A percentile compares a stretch with the other conserved stretches of the same genome.
Evolutionary conservation across 2,329 filamentous ascomycete species (phyloP).

Genomic region (Exophiala xenobiotica): DNA sequence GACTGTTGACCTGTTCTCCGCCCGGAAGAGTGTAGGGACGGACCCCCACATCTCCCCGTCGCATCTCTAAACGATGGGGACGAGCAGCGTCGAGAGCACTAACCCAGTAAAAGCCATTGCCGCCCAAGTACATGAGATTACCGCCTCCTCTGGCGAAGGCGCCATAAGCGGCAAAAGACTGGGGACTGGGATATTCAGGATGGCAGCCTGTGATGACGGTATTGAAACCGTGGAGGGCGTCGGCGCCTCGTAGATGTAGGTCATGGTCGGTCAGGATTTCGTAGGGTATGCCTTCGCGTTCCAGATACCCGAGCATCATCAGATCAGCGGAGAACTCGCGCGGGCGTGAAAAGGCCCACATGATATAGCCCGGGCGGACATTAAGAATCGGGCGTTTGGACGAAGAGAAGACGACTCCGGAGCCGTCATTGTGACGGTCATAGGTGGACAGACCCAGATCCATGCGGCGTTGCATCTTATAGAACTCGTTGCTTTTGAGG

Average conservation of each 20-base stretch:
- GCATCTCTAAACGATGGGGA: slow-evolving; percentile 36
- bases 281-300: slow-evolving; percentile 35
- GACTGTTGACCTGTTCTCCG: slow-evolving; percentile 33
- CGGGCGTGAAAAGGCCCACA: slow-evolving; percentile 39
- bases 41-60: slow-evolving; percentile 35
- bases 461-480: slow-evolving; percentile 32
- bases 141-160: slow-evolving; percentile 34
- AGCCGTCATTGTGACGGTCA: slow-evolving; percentile 40
- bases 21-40: slow-evolving; percentile 33
- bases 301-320: slow-evolving; percentile 37
- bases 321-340: slow-evolving; percentile 41
- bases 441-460: slow-evolving; percentile 41
- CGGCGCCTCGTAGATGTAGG: slow-evolving; percentile 30
- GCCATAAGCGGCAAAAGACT: slow-evolving; percentile 31
- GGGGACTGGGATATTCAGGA: slow-evolving; percentile 36
- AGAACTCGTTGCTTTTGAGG: slow-evolving; percentile 21
- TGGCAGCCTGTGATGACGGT: slow-evolving; percentile 35
- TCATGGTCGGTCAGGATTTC: slow-evolving; percentile 41
- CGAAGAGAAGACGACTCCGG: slow-evolving; percentile 35
- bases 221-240: slow-evolving; percentile 24
- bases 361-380: slow-evolving; percentile 38
- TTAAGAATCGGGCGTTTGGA: slow-evolving; percentile 39
- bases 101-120: slow-evolving; percentile 39
- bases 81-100: slow-evolving; percentile 2
- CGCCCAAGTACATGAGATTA: slow-evolving; percentile 39